These are phyloP conservation scores for Sporothrix mexicana DNA, from an alignment of 2,329 filamentous ascomycete genomes.

Conservation along the genomic window DNA sequence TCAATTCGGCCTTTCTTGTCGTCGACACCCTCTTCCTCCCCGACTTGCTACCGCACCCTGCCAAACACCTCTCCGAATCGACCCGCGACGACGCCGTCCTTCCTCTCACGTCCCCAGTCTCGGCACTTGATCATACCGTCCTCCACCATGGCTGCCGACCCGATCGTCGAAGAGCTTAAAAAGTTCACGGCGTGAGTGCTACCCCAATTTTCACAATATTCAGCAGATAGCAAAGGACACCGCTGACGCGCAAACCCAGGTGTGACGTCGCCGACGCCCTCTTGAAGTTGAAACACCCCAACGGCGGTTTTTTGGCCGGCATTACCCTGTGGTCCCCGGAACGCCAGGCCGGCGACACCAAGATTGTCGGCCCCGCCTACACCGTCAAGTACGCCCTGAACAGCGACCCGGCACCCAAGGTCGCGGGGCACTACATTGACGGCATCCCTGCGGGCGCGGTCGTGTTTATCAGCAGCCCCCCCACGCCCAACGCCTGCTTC, in stretches of 20 bases:
- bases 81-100: not conserved
- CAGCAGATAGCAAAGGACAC: not conserved
- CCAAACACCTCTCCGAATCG: not conserved
- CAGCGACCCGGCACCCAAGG: constrained; percentile 54
- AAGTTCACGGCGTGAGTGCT: constrained; percentile 44
- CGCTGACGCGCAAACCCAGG: constrained; percentile 40
- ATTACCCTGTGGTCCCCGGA: constrained; percentile 61
- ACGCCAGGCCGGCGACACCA: constrained; percentile 56
- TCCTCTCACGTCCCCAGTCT: not conserved
- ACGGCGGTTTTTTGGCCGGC: constrained; percentile 61
- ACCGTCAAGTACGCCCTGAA: constrained; percentile 59
- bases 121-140: not conserved
- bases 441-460: constrained; percentile 53
- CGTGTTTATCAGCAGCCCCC: constrained; percentile 57
- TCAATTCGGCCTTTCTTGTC: not conserved
- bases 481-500: constrained; percentile 58
- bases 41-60: not conserved
- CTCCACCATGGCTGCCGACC: constrained; percentile 31
- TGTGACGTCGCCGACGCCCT: constrained; percentile 60
- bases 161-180: constrained; percentile 43
- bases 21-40: not conserved
- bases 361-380: constrained; percentile 61
- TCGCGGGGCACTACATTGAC: constrained; percentile 58
- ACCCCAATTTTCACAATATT: not conserved
- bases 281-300: constrained; percentile 53